Evolutionary conservation across 2,329 filamentous ascomycete genomes (phyloP), one percentile per base, ranked within the genome.

Genomic region (Aureobasidium sp.): DNA sequence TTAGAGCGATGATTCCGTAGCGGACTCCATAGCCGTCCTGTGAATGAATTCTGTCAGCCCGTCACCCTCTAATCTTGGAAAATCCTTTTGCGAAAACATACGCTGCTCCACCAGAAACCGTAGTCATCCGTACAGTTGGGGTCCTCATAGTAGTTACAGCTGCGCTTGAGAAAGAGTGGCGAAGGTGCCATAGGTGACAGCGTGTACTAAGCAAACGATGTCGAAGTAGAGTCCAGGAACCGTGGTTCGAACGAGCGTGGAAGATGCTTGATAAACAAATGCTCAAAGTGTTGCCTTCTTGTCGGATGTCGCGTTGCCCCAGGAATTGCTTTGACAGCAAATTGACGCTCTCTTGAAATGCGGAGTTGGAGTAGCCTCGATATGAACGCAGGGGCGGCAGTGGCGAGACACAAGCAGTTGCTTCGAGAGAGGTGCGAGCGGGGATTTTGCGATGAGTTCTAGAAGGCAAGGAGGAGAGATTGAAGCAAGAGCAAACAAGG

Each of bases 21-120:
- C 90, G 89, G 68, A 91, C 78, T 63, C 87, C 86, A 62, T 81
- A 74, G 62, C 84, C 87, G 39, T 80, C 81, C 85, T 88, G n/a
- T 42, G 8, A 20, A n/a, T 2, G 7, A 41, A 31, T 17, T 2
- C 9, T 11, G 15, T 48, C 7, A 48, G 45, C n/a, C 45, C 45
- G 1, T 48, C 1, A n/a, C 39, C 15, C 8, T 29, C 27, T 42
- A 3, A 51, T 27, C 15, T 22, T 17, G 12, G n/a, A 31, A 45
- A 29, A 1, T 29, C 29, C 27, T 27, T 22, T n/a, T 15, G 34
- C 1, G 5, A 36, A 44, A 14, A 47, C 55, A 22, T 58, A 58
- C 55, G 31, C 55, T 27, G 55, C 42, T 48, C 55, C 55, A 58
- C 45, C 45, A 60, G 36, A 36, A 51, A 31, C 25, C 17, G 14